Conservation (phyloP, 2,329 filamentous ascomycete genomes). For the Neonectria coccinea region DNA sequence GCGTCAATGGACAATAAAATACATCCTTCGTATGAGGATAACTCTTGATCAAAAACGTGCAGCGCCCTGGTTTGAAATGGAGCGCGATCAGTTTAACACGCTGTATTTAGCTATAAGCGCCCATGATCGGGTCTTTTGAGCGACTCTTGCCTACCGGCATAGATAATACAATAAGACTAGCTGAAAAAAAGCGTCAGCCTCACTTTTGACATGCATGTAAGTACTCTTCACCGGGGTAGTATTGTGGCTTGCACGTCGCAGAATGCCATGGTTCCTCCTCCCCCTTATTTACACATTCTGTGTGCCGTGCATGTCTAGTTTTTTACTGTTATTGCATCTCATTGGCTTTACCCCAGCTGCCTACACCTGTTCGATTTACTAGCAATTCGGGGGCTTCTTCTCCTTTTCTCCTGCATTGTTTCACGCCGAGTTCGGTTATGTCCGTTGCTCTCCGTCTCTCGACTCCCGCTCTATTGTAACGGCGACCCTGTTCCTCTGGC, state of each 20-base stretch:
- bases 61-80: neutral
- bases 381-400: neutral
- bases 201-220: neutral
- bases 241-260: neutral
- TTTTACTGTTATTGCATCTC: neutral
- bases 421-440: neutral
- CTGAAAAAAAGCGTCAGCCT: neutral
- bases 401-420: neutral
- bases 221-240: neutral
- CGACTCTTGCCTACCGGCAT: neutral
- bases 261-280: neutral
- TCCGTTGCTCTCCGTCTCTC: neutral
- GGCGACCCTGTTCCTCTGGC: neutral
- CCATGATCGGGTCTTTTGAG: neutral
- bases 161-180: neutral
- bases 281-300: neutral
- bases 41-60: neutral
- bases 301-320: neutral
- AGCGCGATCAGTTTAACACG: neutral
- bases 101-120: neutral
- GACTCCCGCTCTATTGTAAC: neutral
- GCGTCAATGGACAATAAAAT: neutral
- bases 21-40: neutral
- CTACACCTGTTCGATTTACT: neutral
- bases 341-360: neutral